These are phyloP conservation scores for Blastomyces parvus DNA, from an alignment of 2,329 filamentous ascomycete species.

Conservation along the genomic window DNA sequence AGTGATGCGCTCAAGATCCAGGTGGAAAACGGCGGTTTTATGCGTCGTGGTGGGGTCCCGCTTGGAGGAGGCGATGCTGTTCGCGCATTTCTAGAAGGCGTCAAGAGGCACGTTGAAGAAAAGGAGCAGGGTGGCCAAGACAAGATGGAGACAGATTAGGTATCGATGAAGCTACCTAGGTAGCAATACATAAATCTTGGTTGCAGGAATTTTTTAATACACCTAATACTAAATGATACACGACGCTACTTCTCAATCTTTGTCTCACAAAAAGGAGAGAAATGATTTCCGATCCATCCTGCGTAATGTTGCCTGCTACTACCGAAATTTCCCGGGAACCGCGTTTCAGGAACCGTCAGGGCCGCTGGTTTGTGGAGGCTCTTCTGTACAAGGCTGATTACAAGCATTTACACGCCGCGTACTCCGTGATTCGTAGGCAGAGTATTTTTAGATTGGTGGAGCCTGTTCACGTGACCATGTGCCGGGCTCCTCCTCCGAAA, in stretches of 20 bases:
- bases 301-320: background rate
- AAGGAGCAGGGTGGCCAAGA: constrained; percentile 24
- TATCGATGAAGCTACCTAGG: background rate
- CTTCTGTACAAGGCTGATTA: background rate
- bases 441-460: background rate
- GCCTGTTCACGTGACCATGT: background rate
- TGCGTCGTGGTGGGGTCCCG: constrained; percentile 69
- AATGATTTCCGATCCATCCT: background rate
- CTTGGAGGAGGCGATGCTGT: constrained; percentile 81
- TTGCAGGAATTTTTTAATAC: background rate
- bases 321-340: background rate
- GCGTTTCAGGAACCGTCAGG: background rate
- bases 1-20: constrained; percentile 74
- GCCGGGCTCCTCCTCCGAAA: background rate
- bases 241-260: background rate
- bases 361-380: background rate
- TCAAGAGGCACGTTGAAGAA: constrained; percentile 68
- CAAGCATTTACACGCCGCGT: background rate
- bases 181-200: background rate
- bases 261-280: background rate
- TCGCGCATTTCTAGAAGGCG: constrained; percentile 80
- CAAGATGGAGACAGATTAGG: constrained; percentile 37
- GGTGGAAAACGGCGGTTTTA: constrained; percentile 74
- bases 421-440: background rate
- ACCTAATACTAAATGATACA: background rate